Evolutionary conservation across 2,329 filamentous ascomycete genomes (phyloP), one percentile per base, ranked within the genome.

Genomic region (Atkinsonella hypoxylon): DNA sequence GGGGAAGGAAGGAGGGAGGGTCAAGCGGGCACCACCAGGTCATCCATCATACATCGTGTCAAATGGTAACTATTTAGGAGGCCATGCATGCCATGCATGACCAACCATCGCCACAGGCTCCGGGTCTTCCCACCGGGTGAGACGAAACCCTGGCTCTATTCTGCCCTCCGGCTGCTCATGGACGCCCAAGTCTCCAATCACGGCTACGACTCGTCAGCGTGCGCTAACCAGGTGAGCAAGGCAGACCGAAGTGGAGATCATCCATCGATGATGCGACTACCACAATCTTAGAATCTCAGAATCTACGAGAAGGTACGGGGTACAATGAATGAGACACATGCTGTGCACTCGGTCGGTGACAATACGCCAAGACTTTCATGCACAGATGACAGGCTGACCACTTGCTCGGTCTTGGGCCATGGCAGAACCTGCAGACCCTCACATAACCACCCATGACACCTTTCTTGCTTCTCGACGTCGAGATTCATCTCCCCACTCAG

Each of bases 151-250:
- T 36, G 32, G 4, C 4, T 36, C 32, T 10, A 36, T 15, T 36
- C 34, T 26, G 26, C 4, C 20, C 11, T 45, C 26, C 4, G 22
- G 22, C 26, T 26, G 26, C 42, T 12, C 9, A 45, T 45, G 20
- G 9, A 45, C 34, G 42, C 20, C 42, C 5, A 34, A 10, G 42
- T 26, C 17, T 18, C 42, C 20, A 22, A 22, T 13, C 15, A 26
- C 18, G 20, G 42, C 30, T 10, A 15, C 11, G 22, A 32, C 10
- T 4, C 30, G 44, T 46, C 30, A 46, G 4, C 17, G 44, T 38
- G 44, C 20, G 44, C 44, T 46, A 30, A 39, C 46, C 46, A 48
- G 46, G 46, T 48, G 34, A 30, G 46, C 34, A 40, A 17, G 41
- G 6, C 31, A 39, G 26, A 26, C 26, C 26, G 26, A 26, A 48